Conservation (phyloP, 176 grass and related monocot genomes). For the Ensete ventricosum region DNA sequence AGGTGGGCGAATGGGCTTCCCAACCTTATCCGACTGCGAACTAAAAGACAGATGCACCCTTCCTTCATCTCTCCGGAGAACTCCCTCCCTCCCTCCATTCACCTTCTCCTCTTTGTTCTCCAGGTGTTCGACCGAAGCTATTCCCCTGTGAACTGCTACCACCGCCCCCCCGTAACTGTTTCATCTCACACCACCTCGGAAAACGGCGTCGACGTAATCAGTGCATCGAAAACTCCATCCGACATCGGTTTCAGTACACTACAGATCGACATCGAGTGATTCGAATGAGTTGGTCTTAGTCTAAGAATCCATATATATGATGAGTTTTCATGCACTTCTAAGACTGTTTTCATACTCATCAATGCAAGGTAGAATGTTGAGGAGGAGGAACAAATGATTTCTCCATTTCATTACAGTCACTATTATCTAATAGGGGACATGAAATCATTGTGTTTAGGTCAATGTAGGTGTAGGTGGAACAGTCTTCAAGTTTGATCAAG, state of each 20-base stretch:
- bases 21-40: conserved; percentile 38
- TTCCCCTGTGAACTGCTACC: neutral
- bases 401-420: neutral
- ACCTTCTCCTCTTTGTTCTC: too few species aligned
- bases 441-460: conserved; percentile 1
- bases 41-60: conserved; percentile 35
- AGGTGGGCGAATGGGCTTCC: conserved; percentile 33
- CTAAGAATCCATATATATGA: too few species aligned
- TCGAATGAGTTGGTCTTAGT: too few species aligned
- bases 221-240: too few species aligned
- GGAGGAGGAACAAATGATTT: neutral
- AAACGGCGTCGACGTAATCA: too few species aligned
- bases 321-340: neutral
- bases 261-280: too few species aligned
- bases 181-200: too few species aligned
- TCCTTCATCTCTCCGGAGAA: conserved; percentile 13
- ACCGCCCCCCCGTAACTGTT: too few species aligned
- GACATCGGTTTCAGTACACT: too few species aligned
- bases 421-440: too few species aligned
- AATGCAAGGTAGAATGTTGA: neutral
- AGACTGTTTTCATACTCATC: neutral
- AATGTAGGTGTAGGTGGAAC: neutral
- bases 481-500: neutral
- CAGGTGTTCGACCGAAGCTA: neutral
- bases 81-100: neutral